Evolutionary conservation across 306 rosid species (phyloP).

Genomic region (Gastrolobium bilobum): DNA sequence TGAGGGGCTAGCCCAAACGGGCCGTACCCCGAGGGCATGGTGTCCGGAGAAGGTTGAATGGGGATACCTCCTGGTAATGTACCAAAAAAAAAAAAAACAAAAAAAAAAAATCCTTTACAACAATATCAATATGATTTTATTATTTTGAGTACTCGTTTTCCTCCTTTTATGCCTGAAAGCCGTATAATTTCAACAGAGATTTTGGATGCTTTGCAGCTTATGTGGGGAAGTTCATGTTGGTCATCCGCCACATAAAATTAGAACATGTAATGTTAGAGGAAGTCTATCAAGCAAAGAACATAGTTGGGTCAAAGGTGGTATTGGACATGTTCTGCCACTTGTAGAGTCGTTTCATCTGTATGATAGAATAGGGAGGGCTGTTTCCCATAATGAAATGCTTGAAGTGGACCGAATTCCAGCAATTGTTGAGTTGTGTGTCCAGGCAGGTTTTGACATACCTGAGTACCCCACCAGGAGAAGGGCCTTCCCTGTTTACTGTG

Average conservation of each 20-base stretch:
- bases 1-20: too few relatives aligned
- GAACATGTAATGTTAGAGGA: constrained; percentile 71
- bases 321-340: constrained; percentile 64
- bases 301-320: constrained; percentile 68
- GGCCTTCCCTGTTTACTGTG: constrained; percentile 66
- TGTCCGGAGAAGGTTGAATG: too few relatives aligned
- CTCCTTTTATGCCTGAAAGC: too few relatives aligned
- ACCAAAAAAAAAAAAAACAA: too few relatives aligned
- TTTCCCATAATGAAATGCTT: constrained; percentile 74
- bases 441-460: constrained; percentile 74
- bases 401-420: constrained; percentile 76
- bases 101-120: too few relatives aligned
- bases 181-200: not conserved
- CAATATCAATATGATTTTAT: too few relatives aligned
- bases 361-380: constrained; percentile 76
- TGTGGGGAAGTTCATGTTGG: constrained; percentile 81
- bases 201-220: constrained; percentile 53
- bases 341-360: constrained; percentile 77
- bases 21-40: too few relatives aligned
- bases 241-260: constrained; percentile 74
- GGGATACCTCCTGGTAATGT: too few relatives aligned
- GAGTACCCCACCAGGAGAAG: constrained; percentile 79
- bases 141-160: too few relatives aligned
- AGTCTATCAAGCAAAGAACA: constrained; percentile 74
- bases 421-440: constrained; percentile 73